Conservation (phyloP, 176 grass and related monocot species). For the Chloris gayana region DNA sequence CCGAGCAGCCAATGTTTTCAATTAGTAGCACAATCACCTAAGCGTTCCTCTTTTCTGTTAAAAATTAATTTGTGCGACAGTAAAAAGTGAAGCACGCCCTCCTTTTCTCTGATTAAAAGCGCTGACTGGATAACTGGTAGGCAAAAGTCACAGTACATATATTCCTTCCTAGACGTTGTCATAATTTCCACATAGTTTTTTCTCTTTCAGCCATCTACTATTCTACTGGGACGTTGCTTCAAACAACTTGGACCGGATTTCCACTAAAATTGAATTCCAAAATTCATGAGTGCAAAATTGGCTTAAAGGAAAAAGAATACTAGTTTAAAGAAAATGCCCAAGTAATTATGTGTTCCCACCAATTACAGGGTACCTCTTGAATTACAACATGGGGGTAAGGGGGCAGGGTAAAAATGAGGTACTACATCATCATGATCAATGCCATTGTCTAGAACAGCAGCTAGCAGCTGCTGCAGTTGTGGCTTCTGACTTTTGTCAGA, state of each 20-base stretch:
- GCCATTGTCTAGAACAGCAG: not conserved
- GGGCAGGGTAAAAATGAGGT: not conserved
- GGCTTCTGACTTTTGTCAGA: not conserved
- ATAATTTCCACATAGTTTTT: too few relatives aligned
- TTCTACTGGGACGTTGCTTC: not conserved
- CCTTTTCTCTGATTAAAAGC: not conserved
- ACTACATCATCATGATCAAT: conserved; percentile 9
- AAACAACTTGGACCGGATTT: not conserved
- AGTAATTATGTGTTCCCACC: conserved; percentile 12
- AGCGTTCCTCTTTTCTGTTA: too few relatives aligned
- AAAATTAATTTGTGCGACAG: too few relatives aligned
- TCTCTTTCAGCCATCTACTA: not conserved
- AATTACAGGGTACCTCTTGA: conserved; percentile 27
- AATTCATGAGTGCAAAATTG: not conserved
- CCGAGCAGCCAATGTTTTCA: not conserved
- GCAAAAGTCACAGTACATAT: not conserved
- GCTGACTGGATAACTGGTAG: not conserved
- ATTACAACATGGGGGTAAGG: conserved; percentile 6
- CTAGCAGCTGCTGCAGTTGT: not conserved
- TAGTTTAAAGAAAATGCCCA: not conserved
- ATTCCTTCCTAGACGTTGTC: not conserved
- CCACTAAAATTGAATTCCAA: not conserved
- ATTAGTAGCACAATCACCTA: not conserved
- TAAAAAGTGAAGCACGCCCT: not conserved
- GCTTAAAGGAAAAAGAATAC: too few relatives aligned